Evolutionary conservation across 768 basidiomycete genomes (phyloP).

Genomic region (Termitomyces sp.): DNA sequence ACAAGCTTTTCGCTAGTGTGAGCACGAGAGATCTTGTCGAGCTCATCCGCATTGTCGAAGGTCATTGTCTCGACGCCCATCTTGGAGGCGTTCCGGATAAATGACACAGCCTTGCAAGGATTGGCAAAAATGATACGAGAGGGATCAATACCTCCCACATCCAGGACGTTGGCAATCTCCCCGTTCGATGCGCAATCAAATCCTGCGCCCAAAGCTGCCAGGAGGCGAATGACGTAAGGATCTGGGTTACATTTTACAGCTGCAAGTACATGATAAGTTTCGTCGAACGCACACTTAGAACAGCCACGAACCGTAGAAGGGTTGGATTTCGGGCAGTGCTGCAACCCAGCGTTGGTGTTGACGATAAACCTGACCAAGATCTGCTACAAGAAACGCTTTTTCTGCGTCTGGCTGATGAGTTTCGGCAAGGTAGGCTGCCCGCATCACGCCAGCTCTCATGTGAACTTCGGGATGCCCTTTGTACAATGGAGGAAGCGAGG

Average conservation of each 20-base stretch:
- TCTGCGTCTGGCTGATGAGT: slow-evolving; percentile 70
- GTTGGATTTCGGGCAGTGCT: slow-evolving; percentile 77
- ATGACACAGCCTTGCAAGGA: slow-evolving; percentile 95
- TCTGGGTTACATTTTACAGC: slow-evolving; percentile 99
- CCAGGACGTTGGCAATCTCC: slow-evolving; percentile 81
- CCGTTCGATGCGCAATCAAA: slow-evolving; percentile 97
- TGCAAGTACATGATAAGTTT: slow-evolving; percentile 26
- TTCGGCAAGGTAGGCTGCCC: slow-evolving; percentile 47
- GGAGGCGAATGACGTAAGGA: slow-evolving; percentile 85
- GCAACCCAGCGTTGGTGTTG: slow-evolving; percentile 82
- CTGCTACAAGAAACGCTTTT: slow-evolving; percentile 94
- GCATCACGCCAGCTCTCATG: slow-evolving; percentile 70
- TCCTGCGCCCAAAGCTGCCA: slow-evolving; percentile 84
- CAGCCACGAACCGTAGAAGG: slow-evolving; percentile 79
- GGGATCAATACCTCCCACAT: slow-evolving; percentile 68
- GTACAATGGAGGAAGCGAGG: slow-evolving; percentile 62
- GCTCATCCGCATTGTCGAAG: slow-evolving; percentile 96
- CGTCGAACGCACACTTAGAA: not conserved
- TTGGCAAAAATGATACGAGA: slow-evolving; percentile 94
- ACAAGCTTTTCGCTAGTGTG: slow-evolving; percentile 84
- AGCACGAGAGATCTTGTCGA: slow-evolving; percentile 83
- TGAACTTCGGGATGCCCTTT: slow-evolving; percentile 71
- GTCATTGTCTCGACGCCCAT: slow-evolving; percentile 92
- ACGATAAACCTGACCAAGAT: slow-evolving; percentile 80
- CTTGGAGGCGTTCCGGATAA: slow-evolving; percentile 80